phyloP scores from a whole-genome alignment of 768 basidiomycete species.

The Coprinopsis strossmayeri region DNA sequence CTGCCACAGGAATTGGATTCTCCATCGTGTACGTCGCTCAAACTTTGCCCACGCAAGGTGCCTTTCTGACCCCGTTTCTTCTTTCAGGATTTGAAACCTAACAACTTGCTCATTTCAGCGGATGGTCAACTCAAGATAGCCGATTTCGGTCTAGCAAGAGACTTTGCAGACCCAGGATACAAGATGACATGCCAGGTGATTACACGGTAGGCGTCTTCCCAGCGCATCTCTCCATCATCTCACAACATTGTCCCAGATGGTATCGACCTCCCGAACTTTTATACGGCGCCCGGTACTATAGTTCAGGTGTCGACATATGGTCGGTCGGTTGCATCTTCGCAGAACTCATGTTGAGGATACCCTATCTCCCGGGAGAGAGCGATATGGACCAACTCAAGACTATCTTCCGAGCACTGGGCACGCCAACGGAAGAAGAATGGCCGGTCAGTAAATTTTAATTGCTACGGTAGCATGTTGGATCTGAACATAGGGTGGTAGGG shows the following conservation, averaged over 20 bases:
- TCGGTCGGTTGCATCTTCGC: conserved; percentile 98
- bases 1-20: conserved; percentile 89
- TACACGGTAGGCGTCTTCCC: conserved; percentile 59
- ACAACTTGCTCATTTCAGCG: conserved; percentile 91
- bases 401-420: conserved; percentile 90
- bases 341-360: conserved; percentile 92
- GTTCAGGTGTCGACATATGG: conserved; percentile 93
- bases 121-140: conserved; percentile 94
- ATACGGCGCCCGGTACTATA: conserved; percentile 86
- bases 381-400: conserved; percentile 97
- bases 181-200: conserved; percentile 99
- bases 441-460: conserved; percentile 49
- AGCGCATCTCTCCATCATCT: conserved; percentile 2
- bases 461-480: neutral
- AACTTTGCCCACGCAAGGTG: neutral
- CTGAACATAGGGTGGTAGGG: conserved; percentile 42
- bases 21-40: conserved; percentile 69
- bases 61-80: neutral
- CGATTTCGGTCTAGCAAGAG: conserved; percentile 96
- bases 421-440: conserved; percentile 97
- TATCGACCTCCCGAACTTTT: conserved; percentile 96
- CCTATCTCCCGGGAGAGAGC: conserved; percentile 90
- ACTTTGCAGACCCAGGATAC: conserved; percentile 90
- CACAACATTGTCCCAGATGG: conserved; percentile 56
- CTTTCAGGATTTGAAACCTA: conserved; percentile 90